Evolutionary conservation across 345 rosid genomes (phyloP).

Genomic region (Limnanthes douglasii): DNA sequence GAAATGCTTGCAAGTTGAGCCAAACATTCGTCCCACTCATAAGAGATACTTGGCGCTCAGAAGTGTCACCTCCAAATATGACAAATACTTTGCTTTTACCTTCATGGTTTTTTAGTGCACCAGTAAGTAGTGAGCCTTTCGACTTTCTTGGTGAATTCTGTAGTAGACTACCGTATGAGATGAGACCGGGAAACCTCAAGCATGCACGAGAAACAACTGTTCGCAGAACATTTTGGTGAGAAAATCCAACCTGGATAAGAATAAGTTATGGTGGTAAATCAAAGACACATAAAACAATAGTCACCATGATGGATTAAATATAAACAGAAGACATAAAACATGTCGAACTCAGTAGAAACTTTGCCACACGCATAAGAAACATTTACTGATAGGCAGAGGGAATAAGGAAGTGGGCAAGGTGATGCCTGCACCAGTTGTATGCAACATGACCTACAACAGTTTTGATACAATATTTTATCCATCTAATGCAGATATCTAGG

Average conservation of each 20-base stretch:
- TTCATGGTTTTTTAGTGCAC: constrained; percentile 15
- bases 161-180: constrained; percentile 22
- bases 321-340: too few species aligned
- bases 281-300: too few species aligned
- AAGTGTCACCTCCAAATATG: constrained; percentile 83
- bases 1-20: constrained; percentile 76
- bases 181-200: constrained; percentile 63
- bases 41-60: constrained; percentile 96
- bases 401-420: too few species aligned
- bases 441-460: neutral
- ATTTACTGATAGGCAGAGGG: too few species aligned
- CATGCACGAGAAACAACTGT: constrained; percentile 61
- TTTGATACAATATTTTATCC: constrained; percentile 5
- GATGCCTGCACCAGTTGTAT: constrained; percentile 1
- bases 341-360: too few species aligned
- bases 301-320: too few species aligned
- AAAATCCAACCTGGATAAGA: constrained; percentile 78
- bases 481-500: constrained; percentile 1
- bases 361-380: too few species aligned
- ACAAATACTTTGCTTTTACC: constrained; percentile 47
- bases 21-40: constrained; percentile 95
- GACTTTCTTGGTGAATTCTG: constrained; percentile 13
- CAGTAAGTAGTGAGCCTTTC: constrained; percentile 11
- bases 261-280: neutral
- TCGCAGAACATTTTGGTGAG: constrained; percentile 76